A percentile compares a stretch with the other conserved stretches of the same genome.
These are phyloP conservation scores for Rhizopogon vinicolor DNA, from an alignment of 768 basidiomycete species.

Conservation along the genomic window DNA sequence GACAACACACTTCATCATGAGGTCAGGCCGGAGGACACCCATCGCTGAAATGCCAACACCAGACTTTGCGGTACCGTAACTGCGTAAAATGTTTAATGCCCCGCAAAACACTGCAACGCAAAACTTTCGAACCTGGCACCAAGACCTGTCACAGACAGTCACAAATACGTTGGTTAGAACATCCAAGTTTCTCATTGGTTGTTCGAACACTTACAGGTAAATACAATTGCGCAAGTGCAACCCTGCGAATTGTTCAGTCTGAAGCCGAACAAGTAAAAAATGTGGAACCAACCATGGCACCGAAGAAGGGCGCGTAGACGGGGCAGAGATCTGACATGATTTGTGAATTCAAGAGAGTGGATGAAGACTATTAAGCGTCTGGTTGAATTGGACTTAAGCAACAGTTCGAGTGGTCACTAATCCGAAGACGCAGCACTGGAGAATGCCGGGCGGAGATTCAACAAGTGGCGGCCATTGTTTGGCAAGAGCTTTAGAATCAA, in stretches of 20 bases:
- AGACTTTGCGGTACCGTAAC: conserved; percentile 99
- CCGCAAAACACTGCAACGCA: neutral
- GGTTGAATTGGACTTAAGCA: neutral
- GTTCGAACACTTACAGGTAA: conserved; percentile 72
- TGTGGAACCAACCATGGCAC: conserved; percentile 72
- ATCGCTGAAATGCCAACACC: conserved; percentile 97
- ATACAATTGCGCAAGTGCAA: conserved; percentile 94
- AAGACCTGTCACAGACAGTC: conserved; percentile 49
- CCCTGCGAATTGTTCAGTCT: conserved; percentile 48
- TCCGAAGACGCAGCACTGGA: conserved; percentile 10
- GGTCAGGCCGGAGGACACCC: conserved; percentile 94
- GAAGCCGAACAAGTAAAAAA: neutral
- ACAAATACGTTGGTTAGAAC: neutral
- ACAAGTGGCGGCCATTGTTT: conserved; percentile 19
- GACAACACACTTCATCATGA: conserved; percentile 97
- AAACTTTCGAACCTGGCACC: conserved; percentile 66
- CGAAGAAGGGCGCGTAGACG: conserved; percentile 98
- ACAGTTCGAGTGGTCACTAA: conserved; percentile 8
- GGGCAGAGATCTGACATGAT: conserved; percentile 80
- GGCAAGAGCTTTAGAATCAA: conserved; percentile 24
- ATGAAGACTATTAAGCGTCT: neutral
- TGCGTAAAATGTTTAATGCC: conserved; percentile 23
- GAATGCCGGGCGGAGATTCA: conserved; percentile 19
- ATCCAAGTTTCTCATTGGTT: neutral
- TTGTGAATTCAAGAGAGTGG: conserved; percentile 3